These are phyloP conservation scores for Garcia nutans DNA, from an alignment of 345 rosid species.

Conservation along the genomic window DNA sequence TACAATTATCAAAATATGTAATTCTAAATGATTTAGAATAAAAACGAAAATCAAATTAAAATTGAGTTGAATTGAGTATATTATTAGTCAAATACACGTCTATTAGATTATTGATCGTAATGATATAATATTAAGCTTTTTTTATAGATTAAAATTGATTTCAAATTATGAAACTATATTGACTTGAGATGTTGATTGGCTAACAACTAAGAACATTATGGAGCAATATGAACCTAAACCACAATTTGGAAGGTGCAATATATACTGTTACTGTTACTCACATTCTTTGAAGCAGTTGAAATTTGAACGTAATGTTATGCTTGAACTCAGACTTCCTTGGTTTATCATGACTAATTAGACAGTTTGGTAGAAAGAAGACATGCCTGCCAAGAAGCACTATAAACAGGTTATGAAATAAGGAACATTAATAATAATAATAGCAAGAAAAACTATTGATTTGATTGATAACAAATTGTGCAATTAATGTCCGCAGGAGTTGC, in stretches of 20 bases:
- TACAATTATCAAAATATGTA: no score
- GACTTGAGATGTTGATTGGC: constrained; percentile 28
- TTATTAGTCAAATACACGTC: no score
- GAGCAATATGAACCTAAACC: background rate
- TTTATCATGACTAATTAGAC: background rate
- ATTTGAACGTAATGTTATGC: background rate
- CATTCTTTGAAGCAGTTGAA: no score
- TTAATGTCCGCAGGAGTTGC: background rate
- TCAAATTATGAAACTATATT: constrained; percentile 7
- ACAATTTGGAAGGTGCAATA: background rate
- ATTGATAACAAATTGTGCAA: constrained; percentile 2
- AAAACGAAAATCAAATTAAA: no score
- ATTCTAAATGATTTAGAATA: no score
- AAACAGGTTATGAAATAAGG: constrained; percentile 23
- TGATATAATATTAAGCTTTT: background rate
- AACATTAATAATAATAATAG: background rate
- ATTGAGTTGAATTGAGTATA: no score
- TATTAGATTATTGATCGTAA: no score
- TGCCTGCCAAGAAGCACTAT: background rate
- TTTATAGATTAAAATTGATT: background rate
- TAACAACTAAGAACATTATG: background rate
- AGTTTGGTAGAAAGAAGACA: background rate
- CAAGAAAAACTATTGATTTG: background rate
- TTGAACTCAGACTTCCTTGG: background rate
- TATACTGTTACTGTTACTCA: background rate